Percentiles rank a stretch among this genome's conserved stretches.
These are phyloP conservation scores for Phyllosticta paracitricarpa DNA, from an alignment of 2,329 filamentous ascomycete species.

Conservation along the genomic window DNA sequence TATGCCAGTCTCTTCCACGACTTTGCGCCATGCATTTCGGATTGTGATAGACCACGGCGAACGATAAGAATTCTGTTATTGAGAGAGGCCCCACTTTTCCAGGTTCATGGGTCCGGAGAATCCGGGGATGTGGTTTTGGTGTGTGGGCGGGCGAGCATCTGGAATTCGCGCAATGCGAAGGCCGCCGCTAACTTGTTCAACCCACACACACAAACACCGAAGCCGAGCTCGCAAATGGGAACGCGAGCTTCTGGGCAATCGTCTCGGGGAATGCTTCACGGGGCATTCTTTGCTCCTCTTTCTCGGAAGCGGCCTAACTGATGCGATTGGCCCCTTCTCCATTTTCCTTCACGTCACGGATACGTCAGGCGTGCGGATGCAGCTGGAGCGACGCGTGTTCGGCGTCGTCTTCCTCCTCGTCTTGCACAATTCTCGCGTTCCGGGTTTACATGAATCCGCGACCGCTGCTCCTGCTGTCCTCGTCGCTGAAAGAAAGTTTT, in stretches of 20 bases:
- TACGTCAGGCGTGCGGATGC: not conserved
- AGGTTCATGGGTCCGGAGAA: constrained; percentile 36
- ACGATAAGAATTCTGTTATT: not conserved
- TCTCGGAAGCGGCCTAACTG: not conserved
- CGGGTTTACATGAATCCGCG: not conserved
- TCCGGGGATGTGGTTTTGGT: constrained; percentile 31
- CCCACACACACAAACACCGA: not conserved
- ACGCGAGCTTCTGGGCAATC: not conserved
- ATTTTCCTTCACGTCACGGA: not conserved
- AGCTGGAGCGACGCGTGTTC: not conserved
- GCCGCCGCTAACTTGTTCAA: not conserved
- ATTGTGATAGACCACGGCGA: not conserved
- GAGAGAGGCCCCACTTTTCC: not conserved
- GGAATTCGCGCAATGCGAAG: not conserved
- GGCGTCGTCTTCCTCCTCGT: not conserved
- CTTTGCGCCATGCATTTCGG: not conserved
- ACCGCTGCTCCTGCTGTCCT: not conserved
- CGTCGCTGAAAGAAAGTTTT: not conserved
- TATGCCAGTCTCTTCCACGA: not conserved
- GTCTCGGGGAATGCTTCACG: not conserved
- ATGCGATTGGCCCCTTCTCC: not conserved
- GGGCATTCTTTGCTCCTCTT: not conserved
- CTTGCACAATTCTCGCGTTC: not conserved
- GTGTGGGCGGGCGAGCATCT: constrained; percentile 26
- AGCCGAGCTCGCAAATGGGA: not conserved